Base-by-base conservation (phyloP, 495 filamentous ascomycete species). In the Thermothielavioides terrestris region DNA sequence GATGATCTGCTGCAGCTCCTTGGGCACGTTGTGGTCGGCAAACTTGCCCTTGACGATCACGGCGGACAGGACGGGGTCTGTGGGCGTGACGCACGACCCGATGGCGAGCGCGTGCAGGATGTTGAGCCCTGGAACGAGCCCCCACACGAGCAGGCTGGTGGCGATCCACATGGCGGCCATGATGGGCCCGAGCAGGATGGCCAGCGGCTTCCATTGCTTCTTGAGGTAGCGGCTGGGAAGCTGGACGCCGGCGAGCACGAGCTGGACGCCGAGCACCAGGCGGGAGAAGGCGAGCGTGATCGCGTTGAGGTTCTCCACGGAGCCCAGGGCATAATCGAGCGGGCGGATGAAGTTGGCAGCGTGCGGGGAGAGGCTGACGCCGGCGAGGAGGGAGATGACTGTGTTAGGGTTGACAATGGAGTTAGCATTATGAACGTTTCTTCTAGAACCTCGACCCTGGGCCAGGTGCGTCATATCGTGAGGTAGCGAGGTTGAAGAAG, bases 41-140 rank as follows among this genome's bases (percentile, higher is more conserved):
- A 94, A 95, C 55, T 86, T 90, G 34, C 90, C 90, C 70, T 95
- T 95, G 38, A 95, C 88, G 48, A 95, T 94, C 2, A 84, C 83
- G 52, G 92, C 91, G 22, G 86, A 89, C 26, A 95, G 69, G 21
- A 95, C 82, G 0, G 91, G 91, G 61, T 97, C 91, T 0, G 91
- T 95, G 0, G 90, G 90, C 4, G 89, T 94, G 12, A 97, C 81
- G 58, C 89, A 94, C 22, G 88, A 82, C 3, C 79, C 89, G 26
- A 95, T 69, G 2, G 82, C 84, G 18, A 95, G 71, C 0, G 89
- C 81, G 58, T 90, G 82, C 1, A 95, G 74, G 54, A 94, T 86
- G 36, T 67, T 64, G 20, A 94, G 65, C 49, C 82, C 68, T 0
- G 88, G 88, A 2, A 94, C 81, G 52, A 95, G 65, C 0, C 70